phyloP scores from a whole-genome alignment of 1,284 basidiomycete species.

The Heliocybe sulcata region DNA sequence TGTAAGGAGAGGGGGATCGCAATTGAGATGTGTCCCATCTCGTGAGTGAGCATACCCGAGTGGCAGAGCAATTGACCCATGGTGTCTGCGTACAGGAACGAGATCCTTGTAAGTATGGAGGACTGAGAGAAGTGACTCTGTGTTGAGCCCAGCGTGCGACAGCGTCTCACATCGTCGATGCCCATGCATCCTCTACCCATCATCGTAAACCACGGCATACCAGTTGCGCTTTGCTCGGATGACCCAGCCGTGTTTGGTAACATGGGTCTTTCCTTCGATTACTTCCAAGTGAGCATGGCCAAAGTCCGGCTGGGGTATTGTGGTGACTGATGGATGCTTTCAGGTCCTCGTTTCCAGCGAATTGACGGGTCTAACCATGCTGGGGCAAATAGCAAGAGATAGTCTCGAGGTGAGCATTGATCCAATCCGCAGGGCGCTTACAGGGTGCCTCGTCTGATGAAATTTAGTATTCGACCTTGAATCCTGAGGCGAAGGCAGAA shows the following conservation, averaged over 20 bases:
- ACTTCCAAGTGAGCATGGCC: conserved; percentile 43
- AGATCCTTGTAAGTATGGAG: conserved; percentile 45
- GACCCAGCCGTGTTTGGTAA: conserved; percentile 75
- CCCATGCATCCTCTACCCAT: conserved; percentile 66
- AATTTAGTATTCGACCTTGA: conserved; percentile 45
- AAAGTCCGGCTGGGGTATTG: not conserved
- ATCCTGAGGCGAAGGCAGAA: conserved; percentile 34
- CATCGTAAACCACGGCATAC: conserved; percentile 64
- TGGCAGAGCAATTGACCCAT: conserved; percentile 5
- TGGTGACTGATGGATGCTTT: not conserved
- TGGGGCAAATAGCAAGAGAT: conserved; percentile 54
- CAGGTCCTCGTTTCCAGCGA: conserved; percentile 63
- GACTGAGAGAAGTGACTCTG: too few relatives aligned
- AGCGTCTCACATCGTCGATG: conserved; percentile 70
- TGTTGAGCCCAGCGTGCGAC: not conserved
- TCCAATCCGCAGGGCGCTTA: not conserved
- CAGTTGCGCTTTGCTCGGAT: conserved; percentile 64
- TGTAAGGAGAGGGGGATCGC: conserved; percentile 59
- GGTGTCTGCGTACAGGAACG: conserved; percentile 38
- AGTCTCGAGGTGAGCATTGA: conserved; percentile 49
- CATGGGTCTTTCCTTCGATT: conserved; percentile 69
- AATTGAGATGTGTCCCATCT: conserved; percentile 68
- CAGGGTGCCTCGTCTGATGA: not conserved
- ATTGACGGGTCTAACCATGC: conserved; percentile 50
- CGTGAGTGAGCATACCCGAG: conserved; percentile 34